Conservation (phyloP, 495 filamentous ascomycete species). For the Echria macrotheca region DNA sequence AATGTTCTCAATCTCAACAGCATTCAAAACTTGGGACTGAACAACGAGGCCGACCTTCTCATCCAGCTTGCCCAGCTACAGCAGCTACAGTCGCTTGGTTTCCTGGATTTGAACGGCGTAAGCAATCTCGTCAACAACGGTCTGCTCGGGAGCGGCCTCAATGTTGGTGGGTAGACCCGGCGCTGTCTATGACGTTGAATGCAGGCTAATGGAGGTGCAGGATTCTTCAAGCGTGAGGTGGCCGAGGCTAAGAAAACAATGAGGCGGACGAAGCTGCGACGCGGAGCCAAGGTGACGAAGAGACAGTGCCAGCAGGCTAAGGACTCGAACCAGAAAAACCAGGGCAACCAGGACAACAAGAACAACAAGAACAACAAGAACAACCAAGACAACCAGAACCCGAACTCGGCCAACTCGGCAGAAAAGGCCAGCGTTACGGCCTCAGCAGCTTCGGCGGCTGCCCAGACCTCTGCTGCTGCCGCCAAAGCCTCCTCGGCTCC, state of each 20-base stretch:
- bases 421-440: too few relatives aligned
- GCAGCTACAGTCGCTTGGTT: slow-evolving; percentile 36
- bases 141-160: slow-evolving; percentile 27
- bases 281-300: slow-evolving; percentile 13
- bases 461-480: neutral
- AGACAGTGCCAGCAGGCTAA: slow-evolving; percentile 13
- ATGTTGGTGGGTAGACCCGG: slow-evolving; percentile 25
- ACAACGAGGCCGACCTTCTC: slow-evolving; percentile 36
- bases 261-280: slow-evolving; percentile 22
- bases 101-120: slow-evolving; percentile 30
- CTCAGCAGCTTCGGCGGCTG: too few relatives aligned
- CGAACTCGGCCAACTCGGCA: too few relatives aligned
- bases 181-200: neutral
- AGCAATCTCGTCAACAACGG: slow-evolving; percentile 34
- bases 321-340: too few relatives aligned
- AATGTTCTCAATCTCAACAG: slow-evolving; percentile 29
- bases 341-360: too few relatives aligned
- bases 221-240: slow-evolving; percentile 36
- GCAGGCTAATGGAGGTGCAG: slow-evolving; percentile 17
- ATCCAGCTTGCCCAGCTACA: slow-evolving; percentile 37
- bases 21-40: slow-evolving; percentile 25
- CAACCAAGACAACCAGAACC: too few relatives aligned
- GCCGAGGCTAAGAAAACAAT: slow-evolving; percentile 23
- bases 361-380: too few relatives aligned
- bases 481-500: neutral